Base-by-base conservation (phyloP, 1,284 basidiomycete species). In the Violaceomyces palustris region DNA sequence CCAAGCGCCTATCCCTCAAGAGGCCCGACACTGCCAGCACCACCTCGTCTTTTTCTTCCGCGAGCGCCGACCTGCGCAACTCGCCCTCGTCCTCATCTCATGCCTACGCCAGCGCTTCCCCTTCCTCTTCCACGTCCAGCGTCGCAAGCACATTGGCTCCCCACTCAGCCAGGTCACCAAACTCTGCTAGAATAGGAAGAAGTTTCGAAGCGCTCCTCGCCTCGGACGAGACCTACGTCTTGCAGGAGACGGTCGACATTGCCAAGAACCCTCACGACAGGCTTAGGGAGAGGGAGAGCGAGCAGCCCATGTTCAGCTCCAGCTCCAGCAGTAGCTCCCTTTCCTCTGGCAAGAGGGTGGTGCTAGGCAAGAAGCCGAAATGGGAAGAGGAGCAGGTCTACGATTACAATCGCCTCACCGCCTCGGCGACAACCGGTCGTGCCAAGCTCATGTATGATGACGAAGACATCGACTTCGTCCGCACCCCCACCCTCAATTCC, bases 181-280 rank as follows among this genome's bases (percentile, higher is more conserved):
- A 56, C 48, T 31, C 15, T 23, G 15, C 43, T 7, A 52, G 50
- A 12, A 63, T 60, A 23, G 52, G 51, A 10, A 52, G 51, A 18
- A 46, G 43, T 34, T 65, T 65, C 32, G 62, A 65, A 33, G 51
- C 49, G 4, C 25, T 63, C 19, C 54, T 65, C 15, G 51, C 50
- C 2, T 61, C 57, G 5, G 50, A 60, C 49, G 46, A 65, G 37
- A 65, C 62, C 17, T 56, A 50, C 35, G 47, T 59, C 19, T 30
- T 62, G 4, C 56, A 46, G 41, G 56, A 61, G 8, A 48, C 43
- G 1, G 37, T 51, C 24, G 54, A 42, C 18, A 23, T 52, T 14
- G 52, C 50, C 7, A n/a, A n/a, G n/a, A n/a, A n/a, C n/a, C n/a
- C n/a, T n/a, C n/a, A n/a, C n/a, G n/a, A n/a, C n/a, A n/a, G n/a